Base-by-base conservation (phyloP, 208 protist genomes). In the Porcisia deanei region DNA sequence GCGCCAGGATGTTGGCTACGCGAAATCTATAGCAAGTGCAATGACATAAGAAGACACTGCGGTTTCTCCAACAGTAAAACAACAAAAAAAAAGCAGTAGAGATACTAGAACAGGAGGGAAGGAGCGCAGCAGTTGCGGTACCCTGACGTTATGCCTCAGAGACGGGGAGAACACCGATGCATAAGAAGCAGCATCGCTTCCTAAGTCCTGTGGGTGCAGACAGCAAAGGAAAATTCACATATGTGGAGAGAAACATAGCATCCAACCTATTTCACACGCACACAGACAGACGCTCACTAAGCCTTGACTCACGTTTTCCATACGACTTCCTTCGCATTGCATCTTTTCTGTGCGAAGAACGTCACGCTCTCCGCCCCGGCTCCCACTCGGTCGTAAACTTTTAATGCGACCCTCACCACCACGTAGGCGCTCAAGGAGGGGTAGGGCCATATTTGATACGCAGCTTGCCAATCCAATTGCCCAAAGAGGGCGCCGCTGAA, bases 391-490 rank as follows among this genome's bases (percentile, higher is more conserved):
- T 72, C 49, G 67, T 61, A 72, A 14, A 25, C 47, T 3, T 43
- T 12, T 5, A 72, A 58, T 59, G 30, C 67, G 43, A 25, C 52
- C 5, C 52, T 45, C 2, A 30, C 67, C 37, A 58, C 30, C 8
- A 71, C 9, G 74, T 83, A 86, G 39, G 77, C 73, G 8, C 34
- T 14, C 25, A 93, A 39, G 30, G 85, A 84, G 10, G 89, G 86
- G 34, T 85, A 78, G 18, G 89, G 89, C 89, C 89, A 94, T n/a
- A 61, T 47, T 59, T 88, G 87, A 70, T 83, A 90, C 53, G 74
- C 73, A 34, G 79, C 55, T 10, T 83, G 77, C 87, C 85, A 90
- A 47, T 91, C 89, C 45, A 90, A 59, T 54, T 91, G 85, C 55
- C 84, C 84, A 55, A 83, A 77, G 3, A 90, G 79, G 12, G 83